Base-by-base conservation (phyloP, 805 yeast species). In the Kregervanrija fluxuum region DNA sequence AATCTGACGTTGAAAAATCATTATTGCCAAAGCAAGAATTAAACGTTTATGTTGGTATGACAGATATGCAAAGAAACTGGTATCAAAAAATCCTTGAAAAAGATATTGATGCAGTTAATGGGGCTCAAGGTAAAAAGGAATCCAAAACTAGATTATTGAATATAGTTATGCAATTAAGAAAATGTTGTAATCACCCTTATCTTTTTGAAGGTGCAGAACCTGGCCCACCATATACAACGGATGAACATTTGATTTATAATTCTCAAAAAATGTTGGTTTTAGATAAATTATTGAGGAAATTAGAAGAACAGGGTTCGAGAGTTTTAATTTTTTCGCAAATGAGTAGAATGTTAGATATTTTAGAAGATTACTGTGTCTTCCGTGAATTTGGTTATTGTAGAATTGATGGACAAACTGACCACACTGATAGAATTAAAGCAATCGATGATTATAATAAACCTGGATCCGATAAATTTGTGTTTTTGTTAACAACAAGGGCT, bases 121-220 rank as follows among this genome's bases (percentile, higher is more conserved):
- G 89, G n/a, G 80, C 84, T 5, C 79, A 72, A 54, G 88, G 88
- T 35, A 82, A 79, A 52, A 74, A 78, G 47, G 95, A 85, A 59
- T 74, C 84, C 11, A 84, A 85, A 57, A 85, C 95, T 2, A 68
- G 93, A 55, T 68, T 85, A 47, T 65, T 85, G 40, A 85, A 85
- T 59, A 85, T 85, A 53, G 91, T 84, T 40, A 85, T 85, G 95
- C 95, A 85, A 60, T 68, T 85, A 55, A 74, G 93, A 59, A 85
- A 85, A 61, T 85, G 93, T 61, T 85, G 91, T 65, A 85, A 85
- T 55, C 95, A 85, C 65, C 95, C 95, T 11, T 85, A 85, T 57
- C 64, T 85, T 35, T 85, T 85, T 55, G 93, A 85, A 60, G 95
- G 95, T 37, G 93, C 91, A 1, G 95, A 85, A 57, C 93, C 93